Conservation (phyloP, 768 basidiomycete genomes). For the Tephrocybe sp. region DNA sequence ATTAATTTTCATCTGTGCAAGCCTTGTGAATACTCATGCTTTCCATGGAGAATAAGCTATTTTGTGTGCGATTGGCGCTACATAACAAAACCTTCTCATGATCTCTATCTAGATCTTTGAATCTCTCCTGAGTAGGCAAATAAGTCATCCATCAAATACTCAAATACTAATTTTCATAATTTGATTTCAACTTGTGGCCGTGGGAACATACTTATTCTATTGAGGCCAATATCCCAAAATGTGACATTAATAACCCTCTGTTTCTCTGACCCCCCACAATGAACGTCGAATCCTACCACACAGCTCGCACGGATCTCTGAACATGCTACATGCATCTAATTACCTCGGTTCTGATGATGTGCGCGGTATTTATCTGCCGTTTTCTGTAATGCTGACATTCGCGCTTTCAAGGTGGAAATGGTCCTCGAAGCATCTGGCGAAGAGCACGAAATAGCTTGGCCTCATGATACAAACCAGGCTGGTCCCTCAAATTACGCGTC, state of each 20-base stretch:
- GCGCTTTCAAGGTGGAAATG: conserved; percentile 20
- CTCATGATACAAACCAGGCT: neutral
- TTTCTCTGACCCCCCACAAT: too few species aligned
- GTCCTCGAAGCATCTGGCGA: conserved; percentile 23
- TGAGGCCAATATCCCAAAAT: neutral
- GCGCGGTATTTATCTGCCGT: conserved; percentile 4
- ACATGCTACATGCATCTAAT: conserved; percentile 18
- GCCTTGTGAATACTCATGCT: too few species aligned
- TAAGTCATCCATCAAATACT: too few species aligned
- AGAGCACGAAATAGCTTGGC: conserved; percentile 12
- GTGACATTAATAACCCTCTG: too few species aligned
- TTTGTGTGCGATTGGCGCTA: too few species aligned
- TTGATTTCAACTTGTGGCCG: neutral
- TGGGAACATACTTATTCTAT: conserved; percentile 1
- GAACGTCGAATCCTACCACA: neutral
- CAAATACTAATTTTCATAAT: too few species aligned
- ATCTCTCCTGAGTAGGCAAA: too few species aligned
- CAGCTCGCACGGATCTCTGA: neutral
- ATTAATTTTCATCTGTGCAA: too few species aligned
- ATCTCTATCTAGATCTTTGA: too few species aligned
- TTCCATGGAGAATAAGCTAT: too few species aligned
- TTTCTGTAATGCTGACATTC: neutral
- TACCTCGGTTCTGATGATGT: conserved; percentile 34
- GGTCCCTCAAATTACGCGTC: neutral
- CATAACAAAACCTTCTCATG: too few species aligned